Percentiles rank a stretch among this genome's conserved stretches.
phyloP scores from a whole-genome alignment of 169 alveolate species.

The Plasmodium gonderi region DNA sequence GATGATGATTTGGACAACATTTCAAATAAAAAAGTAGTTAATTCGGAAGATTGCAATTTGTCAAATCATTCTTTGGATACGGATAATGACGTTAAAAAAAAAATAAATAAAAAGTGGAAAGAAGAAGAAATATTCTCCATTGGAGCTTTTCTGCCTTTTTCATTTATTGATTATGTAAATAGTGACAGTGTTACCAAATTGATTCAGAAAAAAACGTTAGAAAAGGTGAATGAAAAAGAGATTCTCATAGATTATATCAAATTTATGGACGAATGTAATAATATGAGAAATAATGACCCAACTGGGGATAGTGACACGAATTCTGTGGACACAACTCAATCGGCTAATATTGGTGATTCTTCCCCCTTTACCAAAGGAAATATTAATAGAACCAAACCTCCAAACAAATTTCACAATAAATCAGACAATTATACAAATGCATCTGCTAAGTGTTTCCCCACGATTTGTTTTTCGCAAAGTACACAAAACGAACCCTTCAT shows the following conservation, averaged over 20 bases:
- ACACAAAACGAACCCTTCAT: background rate
- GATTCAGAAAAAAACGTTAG: slow-evolving; percentile 22
- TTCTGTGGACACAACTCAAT: background rate
- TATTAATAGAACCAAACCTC: background rate
- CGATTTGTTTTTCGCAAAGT: background rate
- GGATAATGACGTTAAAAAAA: background rate
- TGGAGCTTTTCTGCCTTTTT: slow-evolving; percentile 66
- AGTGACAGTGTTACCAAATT: slow-evolving; percentile 37
- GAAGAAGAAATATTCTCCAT: slow-evolving; percentile 72
- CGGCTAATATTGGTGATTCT: background rate
- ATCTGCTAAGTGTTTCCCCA: slow-evolving; percentile 1
- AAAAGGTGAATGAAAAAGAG: slow-evolving; percentile 55
- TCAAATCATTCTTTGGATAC: slow-evolving; percentile 6
- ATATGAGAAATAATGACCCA: background rate
- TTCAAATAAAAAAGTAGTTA: background rate
- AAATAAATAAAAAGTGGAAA: slow-evolving; percentile 68
- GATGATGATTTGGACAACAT: background rate
- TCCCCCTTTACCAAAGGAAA: background rate
- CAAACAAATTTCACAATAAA: background rate
- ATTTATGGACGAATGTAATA: slow-evolving; percentile 31
- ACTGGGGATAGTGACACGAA: background rate
- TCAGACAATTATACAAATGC: background rate
- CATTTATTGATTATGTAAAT: slow-evolving; percentile 71
- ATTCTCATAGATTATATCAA: slow-evolving; percentile 46
- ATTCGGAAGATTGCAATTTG: background rate